phyloP scores from a whole-genome alignment of 805 yeast genomes.

The Metschnikowia henanensis region DNA sequence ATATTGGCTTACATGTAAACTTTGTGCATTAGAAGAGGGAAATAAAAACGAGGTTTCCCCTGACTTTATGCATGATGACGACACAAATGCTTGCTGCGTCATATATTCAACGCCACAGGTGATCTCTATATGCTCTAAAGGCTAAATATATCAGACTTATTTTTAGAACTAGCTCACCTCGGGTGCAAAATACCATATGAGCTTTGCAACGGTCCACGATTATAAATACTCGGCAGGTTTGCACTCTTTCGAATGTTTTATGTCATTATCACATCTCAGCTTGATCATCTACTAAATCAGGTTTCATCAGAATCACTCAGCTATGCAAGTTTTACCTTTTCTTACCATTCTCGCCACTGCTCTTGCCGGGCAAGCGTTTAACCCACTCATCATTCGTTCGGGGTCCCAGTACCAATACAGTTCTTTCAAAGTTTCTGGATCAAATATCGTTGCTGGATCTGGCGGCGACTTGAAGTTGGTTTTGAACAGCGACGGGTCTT shows the following conservation, averaged over 20 bases:
- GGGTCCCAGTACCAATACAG: conserved; percentile 27
- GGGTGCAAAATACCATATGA: not conserved
- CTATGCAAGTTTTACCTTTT: conserved; percentile 18
- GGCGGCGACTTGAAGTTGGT: conserved; percentile 18
- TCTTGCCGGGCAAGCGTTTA: conserved; percentile 23
- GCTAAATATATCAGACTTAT: not conserved
- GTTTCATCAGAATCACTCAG: not conserved
- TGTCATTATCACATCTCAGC: too few species aligned
- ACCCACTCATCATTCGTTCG: conserved; percentile 24
- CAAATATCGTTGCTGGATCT: conserved; percentile 13
- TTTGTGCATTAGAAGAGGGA: too few species aligned
- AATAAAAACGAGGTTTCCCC: too few species aligned
- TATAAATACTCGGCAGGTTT: too few species aligned
- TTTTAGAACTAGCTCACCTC: not conserved
- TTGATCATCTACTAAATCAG: too few species aligned
- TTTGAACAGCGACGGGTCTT: conserved; percentile 25
- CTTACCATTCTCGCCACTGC: conserved; percentile 25
- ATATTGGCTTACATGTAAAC: not conserved
- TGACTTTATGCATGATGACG: too few species aligned
- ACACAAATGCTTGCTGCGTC: too few species aligned
- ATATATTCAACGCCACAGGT: too few species aligned
- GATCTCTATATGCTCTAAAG: too few species aligned
- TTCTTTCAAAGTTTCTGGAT: conserved; percentile 8
- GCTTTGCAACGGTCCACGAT: too few species aligned
- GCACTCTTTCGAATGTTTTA: too few species aligned